A percentile compares a stretch with the other conserved stretches of the same genome.
Conservation (phyloP, 192 early-diverging fungal genomes). For the Entomortierella lignicola region DNA sequence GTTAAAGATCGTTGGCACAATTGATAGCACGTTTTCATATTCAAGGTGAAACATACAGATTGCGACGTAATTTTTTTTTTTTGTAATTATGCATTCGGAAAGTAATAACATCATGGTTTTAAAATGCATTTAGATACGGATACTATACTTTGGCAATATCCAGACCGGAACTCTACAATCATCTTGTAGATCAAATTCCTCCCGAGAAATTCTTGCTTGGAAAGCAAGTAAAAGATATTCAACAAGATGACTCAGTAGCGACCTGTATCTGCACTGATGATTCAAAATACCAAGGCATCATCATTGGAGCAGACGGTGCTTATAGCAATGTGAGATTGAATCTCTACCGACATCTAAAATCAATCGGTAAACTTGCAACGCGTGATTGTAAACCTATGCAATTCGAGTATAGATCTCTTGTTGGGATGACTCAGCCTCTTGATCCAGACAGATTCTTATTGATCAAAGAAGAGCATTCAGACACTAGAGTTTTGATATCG, state of each 20-base stretch:
- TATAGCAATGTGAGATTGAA: conserved; percentile 32
- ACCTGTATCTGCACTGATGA: conserved; percentile 25
- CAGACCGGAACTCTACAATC: conserved; percentile 41
- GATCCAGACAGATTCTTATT: conserved; percentile 19
- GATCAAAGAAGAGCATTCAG: conserved; percentile 7
- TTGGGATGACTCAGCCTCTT: conserved; percentile 34
- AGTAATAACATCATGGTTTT: no score
- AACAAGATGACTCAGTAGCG: neutral
- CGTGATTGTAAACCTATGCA: conserved; percentile 20
- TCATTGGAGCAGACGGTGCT: conserved; percentile 35
- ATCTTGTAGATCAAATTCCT: conserved; percentile 28
- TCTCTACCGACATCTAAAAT: conserved; percentile 21
- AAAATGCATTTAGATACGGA: conserved; percentile 19
- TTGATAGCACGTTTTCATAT: conserved; percentile 7
- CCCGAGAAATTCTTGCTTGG: conserved; percentile 18
- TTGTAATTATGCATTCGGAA: no score
- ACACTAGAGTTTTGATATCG: conserved; percentile 23
- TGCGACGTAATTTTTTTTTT: neutral
- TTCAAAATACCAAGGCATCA: conserved; percentile 15
- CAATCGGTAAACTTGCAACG: neutral
- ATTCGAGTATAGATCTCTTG: conserved; percentile 12
- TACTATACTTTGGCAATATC: conserved; percentile 31
- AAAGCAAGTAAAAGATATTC: conserved; percentile 21
- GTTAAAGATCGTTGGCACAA: neutral
- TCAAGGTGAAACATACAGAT: neutral